Evolutionary conservation across 345 rosid genomes (phyloP), one percentile per base, ranked within the genome.

Genomic region (Salix brachista): DNA sequence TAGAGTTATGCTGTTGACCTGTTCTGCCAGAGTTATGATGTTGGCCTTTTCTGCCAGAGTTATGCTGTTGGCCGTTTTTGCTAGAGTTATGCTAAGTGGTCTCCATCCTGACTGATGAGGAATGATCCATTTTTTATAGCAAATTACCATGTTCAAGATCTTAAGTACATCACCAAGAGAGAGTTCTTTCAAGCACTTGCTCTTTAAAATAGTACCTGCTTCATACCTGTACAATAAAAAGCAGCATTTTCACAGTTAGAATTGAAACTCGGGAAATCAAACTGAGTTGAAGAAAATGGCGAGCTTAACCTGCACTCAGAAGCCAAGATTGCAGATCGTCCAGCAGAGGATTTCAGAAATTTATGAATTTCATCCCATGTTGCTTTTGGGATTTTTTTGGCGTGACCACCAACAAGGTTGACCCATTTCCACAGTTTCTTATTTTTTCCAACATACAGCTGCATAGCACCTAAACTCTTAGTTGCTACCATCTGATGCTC

Each of bases 361-460:
- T 77, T 83, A 56, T 86, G 87, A 60, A 92, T 76, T 41, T 66
- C 82, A 79, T 91, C 90, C 98, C 98, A 94, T 26, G 82, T 87
- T 66, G 84, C 74, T 83, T 89, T 87, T 32, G 88, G 84, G 77
- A 80, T 88, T 41, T 83, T 75, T 71, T 87, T 88, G 72, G 92
- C 84, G 67, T 81, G 80, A 18, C 90, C 92, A 54, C 91, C 89
- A 34, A 88, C 80, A 71, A 88, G 91, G 81, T 94, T 94, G 77
- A 88, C 85, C 77, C 97, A 94, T 66, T 72, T 90, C 98, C 98
- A 94, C 46, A 92, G 69, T 79, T 77, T 83, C 79, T 91, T 91
- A 67, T 87, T 81, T 80, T 85, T 89, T 60, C 90, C 89, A 78
- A 92, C 85, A 78, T 88, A 94, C 71, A 94, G 84, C 81, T 87